Base-by-base conservation (phyloP, 306 rosid species). In the Herpetospermum pedunculosum region DNA sequence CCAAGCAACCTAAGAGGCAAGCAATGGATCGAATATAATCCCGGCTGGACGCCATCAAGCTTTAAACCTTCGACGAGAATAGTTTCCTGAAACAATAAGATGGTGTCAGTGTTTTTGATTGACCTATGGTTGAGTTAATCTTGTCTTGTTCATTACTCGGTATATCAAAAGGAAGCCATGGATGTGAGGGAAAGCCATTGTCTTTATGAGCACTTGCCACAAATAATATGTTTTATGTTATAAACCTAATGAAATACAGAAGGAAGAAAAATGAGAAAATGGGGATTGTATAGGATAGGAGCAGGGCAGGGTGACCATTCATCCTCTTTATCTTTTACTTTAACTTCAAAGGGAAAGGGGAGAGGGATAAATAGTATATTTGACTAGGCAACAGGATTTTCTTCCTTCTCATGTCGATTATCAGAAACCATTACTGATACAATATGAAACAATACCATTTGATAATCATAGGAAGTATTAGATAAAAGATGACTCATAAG, bases 1-100 rank as follows among this genome's bases (percentile, higher is more conserved):
- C 94, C 94, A 59, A 86, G 60, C 94, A 90, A 88, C 88, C 97
- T 81, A 37, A 87, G 90, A 78, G 92, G 92, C 50, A 90, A 81
- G 85, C 94, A 90, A 60, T 87, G 89, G 73, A 90, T 84, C 2
- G 84, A 74, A 78, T 90, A 87, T 48, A 82, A 19, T 76, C 92
- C 94, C 19, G 87, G 80, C 28, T 87, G 85, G 75, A 88, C 72
- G 48, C 76, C 87, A 76, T 85, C 92, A 37, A 90, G 94, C 80
- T 90, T 90, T 71, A 90, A 85, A 62, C 76, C 80, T 81, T 90
- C 94, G 72, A 90, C 94, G 0, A 81, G 89, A 83, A 90, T 85
- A 77, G 85, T 83, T 77, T 90, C 97, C 94, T 90, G 57, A 79
- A 74, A 48, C 64, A 80, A 26, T 32, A 26, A 46, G 28, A 63